These are phyloP conservation scores for Vanderwaltozyma yarrowii DNA, from an alignment of 805 yeast genomes.

Conservation along the genomic window DNA sequence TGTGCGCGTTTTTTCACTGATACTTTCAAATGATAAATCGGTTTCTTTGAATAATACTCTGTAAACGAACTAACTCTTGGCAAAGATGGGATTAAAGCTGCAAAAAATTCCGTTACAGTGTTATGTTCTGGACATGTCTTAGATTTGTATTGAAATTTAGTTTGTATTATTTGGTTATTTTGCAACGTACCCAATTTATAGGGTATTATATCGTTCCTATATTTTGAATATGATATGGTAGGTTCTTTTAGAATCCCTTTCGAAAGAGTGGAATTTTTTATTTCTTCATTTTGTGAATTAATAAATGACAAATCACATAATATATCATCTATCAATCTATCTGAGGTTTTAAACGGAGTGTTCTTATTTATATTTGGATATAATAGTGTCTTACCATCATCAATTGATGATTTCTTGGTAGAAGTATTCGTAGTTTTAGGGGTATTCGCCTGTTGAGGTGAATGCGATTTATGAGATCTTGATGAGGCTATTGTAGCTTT, in stretches of 20 bases:
- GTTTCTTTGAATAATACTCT: constrained; percentile 3
- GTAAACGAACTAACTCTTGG: constrained; percentile 10
- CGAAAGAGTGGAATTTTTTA: too few species aligned
- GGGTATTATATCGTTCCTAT: constrained; percentile 12
- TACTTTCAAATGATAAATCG: constrained; percentile 28
- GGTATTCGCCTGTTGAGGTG: background rate
- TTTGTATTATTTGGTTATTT: constrained; percentile 21
- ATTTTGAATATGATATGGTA: constrained; percentile 24
- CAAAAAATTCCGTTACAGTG: constrained; percentile 26
- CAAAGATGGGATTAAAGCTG: constrained; percentile 8
- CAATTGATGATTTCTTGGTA: background rate
- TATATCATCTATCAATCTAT: constrained; percentile 3
- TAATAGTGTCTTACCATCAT: background rate
- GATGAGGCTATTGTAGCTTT: too few species aligned
- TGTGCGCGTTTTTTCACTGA: constrained; percentile 24
- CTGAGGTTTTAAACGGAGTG: background rate
- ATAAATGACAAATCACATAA: background rate
- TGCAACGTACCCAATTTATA: constrained; percentile 15
- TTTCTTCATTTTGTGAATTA: background rate
- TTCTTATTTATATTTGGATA: background rate
- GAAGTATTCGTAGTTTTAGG: background rate
- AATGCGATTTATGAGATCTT: too few species aligned
- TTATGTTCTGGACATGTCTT: constrained; percentile 19
- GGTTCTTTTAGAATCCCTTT: constrained; percentile 23
- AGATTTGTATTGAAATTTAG: constrained; percentile 20